Percentiles rank a stretch among this genome's conserved stretches.
phyloP scores from a whole-genome alignment of 495 filamentous ascomycete genomes.

The Entonaema liquescens region DNA sequence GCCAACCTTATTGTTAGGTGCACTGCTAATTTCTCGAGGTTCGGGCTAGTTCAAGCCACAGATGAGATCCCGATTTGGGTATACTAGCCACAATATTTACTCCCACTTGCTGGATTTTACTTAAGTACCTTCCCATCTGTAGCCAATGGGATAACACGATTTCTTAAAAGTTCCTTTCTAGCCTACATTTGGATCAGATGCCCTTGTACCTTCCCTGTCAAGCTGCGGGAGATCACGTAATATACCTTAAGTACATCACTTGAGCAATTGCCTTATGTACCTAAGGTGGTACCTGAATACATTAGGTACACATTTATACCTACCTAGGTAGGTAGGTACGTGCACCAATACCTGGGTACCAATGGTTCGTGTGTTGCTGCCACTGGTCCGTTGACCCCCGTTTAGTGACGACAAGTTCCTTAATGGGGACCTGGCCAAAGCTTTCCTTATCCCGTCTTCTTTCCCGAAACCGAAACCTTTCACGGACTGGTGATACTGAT shows the following conservation, averaged over 20 bases:
- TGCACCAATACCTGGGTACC: too few relatives aligned
- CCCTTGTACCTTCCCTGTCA: not conserved
- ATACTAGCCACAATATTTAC: constrained; percentile 32
- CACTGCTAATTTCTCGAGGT: constrained; percentile 40
- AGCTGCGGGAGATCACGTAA: constrained; percentile 15
- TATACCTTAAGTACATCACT: not conserved
- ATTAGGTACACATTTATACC: too few relatives aligned
- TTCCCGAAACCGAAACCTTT: constrained; percentile 18
- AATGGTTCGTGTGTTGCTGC: constrained; percentile 18
- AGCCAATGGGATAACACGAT: constrained; percentile 35
- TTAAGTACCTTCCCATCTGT: constrained; percentile 10
- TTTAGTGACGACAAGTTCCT: constrained; percentile 34
- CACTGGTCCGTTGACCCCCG: constrained; percentile 14
- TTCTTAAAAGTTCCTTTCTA: constrained; percentile 4
- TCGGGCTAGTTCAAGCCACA: constrained; percentile 1
- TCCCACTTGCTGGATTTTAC: constrained; percentile 19
- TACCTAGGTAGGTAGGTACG: constrained; percentile 1
- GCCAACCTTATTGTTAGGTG: not conserved
- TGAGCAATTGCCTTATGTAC: not conserved
- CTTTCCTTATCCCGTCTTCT: constrained; percentile 2
- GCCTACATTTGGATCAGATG: constrained; percentile 12
- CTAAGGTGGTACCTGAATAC: too few relatives aligned
- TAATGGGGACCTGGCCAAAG: not conserved
- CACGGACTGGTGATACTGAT: not conserved
- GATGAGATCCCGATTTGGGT: constrained; percentile 1